phyloP scores from a whole-genome alignment of 306 rosid species.

The Vigna hirtella region DNA sequence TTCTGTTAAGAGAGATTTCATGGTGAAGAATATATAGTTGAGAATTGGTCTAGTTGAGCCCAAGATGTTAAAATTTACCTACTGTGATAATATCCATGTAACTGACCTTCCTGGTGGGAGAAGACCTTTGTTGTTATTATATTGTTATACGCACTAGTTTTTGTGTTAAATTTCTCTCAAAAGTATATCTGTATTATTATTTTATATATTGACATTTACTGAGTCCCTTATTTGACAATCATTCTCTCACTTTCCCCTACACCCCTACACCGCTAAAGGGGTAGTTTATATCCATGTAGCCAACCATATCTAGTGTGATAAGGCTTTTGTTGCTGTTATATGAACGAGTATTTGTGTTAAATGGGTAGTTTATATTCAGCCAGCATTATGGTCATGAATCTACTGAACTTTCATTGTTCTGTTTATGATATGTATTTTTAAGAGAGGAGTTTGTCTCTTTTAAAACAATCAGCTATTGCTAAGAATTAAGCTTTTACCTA shows the following conservation, averaged over 20 bases:
- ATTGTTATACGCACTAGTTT: background rate
- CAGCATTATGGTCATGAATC: background rate
- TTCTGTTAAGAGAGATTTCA: background rate
- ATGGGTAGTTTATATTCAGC: conserved; percentile 2
- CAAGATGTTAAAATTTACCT: too few species aligned
- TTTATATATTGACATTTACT: background rate
- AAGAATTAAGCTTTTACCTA: background rate
- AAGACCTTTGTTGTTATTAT: background rate
- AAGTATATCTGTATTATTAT: background rate
- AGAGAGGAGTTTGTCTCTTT: background rate
- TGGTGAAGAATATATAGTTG: background rate
- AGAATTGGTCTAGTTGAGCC: background rate
- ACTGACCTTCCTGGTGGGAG: background rate
- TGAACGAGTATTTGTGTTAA: background rate
- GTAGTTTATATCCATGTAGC: background rate
- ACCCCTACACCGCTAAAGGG: background rate
- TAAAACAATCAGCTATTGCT: background rate
- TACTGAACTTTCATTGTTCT: background rate
- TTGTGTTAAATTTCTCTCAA: background rate
- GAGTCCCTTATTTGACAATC: conserved; percentile 3
- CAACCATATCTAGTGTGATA: background rate
- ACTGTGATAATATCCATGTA: background rate
- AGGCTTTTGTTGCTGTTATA: background rate
- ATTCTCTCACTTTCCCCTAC: background rate
- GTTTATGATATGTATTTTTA: background rate